Conservation (phyloP, 2,329 filamentous ascomycete species). For the Colletotrichum tofieldiae region DNA sequence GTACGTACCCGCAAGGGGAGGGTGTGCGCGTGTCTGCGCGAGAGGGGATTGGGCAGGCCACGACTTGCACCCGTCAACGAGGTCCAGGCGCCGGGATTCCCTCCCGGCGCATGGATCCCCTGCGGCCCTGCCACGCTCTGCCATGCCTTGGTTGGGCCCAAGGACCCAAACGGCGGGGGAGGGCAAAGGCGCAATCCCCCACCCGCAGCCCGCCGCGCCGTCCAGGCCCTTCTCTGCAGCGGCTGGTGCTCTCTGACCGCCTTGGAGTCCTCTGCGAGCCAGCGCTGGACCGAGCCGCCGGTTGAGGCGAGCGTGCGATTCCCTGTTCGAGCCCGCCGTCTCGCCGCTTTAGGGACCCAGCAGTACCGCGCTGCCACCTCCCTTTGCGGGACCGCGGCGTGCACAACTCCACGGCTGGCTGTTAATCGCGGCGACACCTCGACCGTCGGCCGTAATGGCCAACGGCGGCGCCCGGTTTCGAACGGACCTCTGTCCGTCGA, state of each 20-base stretch:
- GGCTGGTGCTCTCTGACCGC: not conserved
- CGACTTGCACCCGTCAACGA: slow-evolving; percentile 2
- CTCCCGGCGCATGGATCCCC: slow-evolving; percentile 28
- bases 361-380: slow-evolving; percentile 29
- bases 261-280: not conserved
- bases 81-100: slow-evolving; percentile 26
- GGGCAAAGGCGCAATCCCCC: not conserved
- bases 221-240: not conserved
- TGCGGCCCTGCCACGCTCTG: not conserved
- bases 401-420: slow-evolving; percentile 16
- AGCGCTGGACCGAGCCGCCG: slow-evolving; percentile 13
- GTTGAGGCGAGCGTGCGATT: not conserved
- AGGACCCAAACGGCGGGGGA: not conserved
- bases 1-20: not conserved
- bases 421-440: slow-evolving; percentile 2
- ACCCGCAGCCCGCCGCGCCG: too few relatives aligned
- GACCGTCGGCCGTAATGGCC: slow-evolving; percentile 5
- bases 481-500: not conserved
- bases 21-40: too few relatives aligned
- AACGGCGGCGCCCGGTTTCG: not conserved
- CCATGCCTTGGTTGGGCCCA: slow-evolving; percentile 23
- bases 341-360: not conserved
- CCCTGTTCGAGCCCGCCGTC: not conserved
- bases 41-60: not conserved
- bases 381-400: slow-evolving; percentile 22